Evolutionary conservation across 164 flowering plant genomes (phyloP), one percentile per base, ranked within the genome.

Genomic region (Berberis thunbergii): DNA sequence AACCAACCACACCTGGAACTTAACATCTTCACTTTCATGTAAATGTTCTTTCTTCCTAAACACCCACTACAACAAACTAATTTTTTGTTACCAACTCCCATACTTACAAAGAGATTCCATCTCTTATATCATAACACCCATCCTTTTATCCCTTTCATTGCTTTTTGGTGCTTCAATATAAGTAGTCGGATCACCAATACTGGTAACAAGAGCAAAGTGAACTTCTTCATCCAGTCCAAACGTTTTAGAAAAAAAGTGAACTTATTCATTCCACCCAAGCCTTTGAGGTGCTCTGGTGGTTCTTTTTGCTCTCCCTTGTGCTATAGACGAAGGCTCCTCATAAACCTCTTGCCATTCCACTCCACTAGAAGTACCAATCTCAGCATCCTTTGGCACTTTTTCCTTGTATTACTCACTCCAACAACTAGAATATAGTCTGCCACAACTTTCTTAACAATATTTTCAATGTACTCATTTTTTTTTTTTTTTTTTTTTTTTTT

Each of bases 51-150:
- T 58, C 45, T 43, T 58, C 12, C 46, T 8, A 9, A 41, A 41
- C 3, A 43, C 61, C 61, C 60, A 57, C 11, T 58, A 40, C 45
- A 58, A 7, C 45, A 26, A 58, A 58, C 4, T 1, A 43, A 1
- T 40, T 11, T 42, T 58, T 5, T 43, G 8, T 58, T 45, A 4
- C 61, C 45, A 58, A 42, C 45, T 58, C 61, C 45, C 13, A 58
- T 41, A 58, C 61, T 58, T 58, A 45, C 42, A 40, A 8, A 58
- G 46, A 58, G 61, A 58, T 41, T 57, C 60, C 46, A 58, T 10
- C 45, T 56, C 42, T 38, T 56, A 40, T 42, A 56, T 40, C 43
- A 40, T 56, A 7, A 42, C 41, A 56, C 59, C 59, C 41, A 56
- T 56, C 41, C 42, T 3, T 7, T 39, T 9, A 26, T 56, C 43